These are phyloP conservation scores for Termitomyces sp. DNA, from an alignment of 768 basidiomycete species.

Conservation along the genomic window DNA sequence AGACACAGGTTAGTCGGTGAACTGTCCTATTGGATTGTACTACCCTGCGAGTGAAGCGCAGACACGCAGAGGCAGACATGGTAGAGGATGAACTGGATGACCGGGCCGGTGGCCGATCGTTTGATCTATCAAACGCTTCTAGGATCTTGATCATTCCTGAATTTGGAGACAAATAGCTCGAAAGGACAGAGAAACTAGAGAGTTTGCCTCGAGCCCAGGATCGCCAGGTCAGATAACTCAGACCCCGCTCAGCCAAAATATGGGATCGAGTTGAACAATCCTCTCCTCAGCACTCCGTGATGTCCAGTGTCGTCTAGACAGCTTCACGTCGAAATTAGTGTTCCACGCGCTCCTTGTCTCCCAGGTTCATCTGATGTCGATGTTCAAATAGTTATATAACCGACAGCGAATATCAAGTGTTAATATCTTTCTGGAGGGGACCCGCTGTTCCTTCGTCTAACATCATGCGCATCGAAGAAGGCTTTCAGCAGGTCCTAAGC, in stretches of 20 bases:
- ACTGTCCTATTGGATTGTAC: conserved; percentile 7
- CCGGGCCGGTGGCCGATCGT: conserved; percentile 6
- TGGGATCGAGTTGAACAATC: not conserved
- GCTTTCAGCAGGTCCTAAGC: conserved; percentile 50
- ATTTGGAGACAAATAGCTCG: too few relatives aligned
- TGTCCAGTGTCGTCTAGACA: not conserved
- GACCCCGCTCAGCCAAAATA: not conserved
- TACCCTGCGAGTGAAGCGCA: conserved; percentile 65
- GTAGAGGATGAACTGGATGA: not conserved
- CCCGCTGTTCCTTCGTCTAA: not conserved
- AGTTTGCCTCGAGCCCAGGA: not conserved
- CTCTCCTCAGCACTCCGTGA: too few relatives aligned
- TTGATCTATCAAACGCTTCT: too few relatives aligned
- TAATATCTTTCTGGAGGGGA: not conserved
- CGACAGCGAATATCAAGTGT: not conserved
- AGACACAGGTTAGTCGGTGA: not conserved
- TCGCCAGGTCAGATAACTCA: not conserved
- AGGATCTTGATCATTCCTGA: too few relatives aligned
- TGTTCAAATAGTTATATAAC: not conserved
- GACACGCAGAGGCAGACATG: conserved; percentile 41
- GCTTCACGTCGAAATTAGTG: not conserved
- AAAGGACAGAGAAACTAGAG: too few relatives aligned
- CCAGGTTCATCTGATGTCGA: not conserved
- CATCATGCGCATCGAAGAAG: conserved; percentile 58
- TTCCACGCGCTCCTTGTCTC: not conserved